Percentiles rank a stretch among this genome's conserved stretches.
phyloP scores from a whole-genome alignment of 2,329 filamentous ascomycete genomes.

The Paramyrothecium roridum region DNA sequence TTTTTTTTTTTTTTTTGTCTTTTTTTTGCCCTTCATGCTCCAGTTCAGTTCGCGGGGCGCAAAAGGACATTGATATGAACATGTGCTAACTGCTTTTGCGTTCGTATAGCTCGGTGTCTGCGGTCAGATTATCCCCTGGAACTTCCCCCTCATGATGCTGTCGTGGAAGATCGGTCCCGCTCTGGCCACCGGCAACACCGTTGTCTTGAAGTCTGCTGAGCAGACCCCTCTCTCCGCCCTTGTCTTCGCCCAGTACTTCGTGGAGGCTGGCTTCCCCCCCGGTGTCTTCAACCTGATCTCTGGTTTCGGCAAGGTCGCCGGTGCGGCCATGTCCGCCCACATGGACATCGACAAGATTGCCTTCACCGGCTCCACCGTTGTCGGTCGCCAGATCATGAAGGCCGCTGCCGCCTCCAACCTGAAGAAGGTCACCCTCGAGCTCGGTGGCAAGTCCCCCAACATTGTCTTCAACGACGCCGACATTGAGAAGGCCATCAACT shows the following conservation, averaged over 20 bases:
- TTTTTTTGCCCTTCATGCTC: too few species aligned
- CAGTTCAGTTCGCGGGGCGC: too few species aligned
- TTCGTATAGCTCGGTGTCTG: slow-evolving; percentile 61
- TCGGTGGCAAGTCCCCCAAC: slow-evolving; percentile 78
- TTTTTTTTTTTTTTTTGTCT: too few species aligned
- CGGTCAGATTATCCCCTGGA: slow-evolving; percentile 88
- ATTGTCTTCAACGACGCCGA: slow-evolving; percentile 77
- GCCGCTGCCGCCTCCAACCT: slow-evolving; percentile 72
- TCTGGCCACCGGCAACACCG: slow-evolving; percentile 67
- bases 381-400: slow-evolving; percentile 78
- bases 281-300: slow-evolving; percentile 77
- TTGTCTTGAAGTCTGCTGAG: slow-evolving; percentile 74
- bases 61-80: neutral
- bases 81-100: slow-evolving; percentile 47
- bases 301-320: slow-evolving; percentile 74
- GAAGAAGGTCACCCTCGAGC: slow-evolving; percentile 79
- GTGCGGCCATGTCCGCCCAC: slow-evolving; percentile 72
- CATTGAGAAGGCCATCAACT: slow-evolving; percentile 72
- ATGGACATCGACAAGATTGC: slow-evolving; percentile 82
- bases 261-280: slow-evolving; percentile 75
- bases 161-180: slow-evolving; percentile 80
- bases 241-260: slow-evolving; percentile 60
- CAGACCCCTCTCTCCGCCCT: slow-evolving; percentile 72
- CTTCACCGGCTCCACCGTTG: slow-evolving; percentile 74
- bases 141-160: slow-evolving; percentile 79